Base-by-base conservation (phyloP, 352 stramenopile species). In the Phytophthora tentaculata region DNA sequence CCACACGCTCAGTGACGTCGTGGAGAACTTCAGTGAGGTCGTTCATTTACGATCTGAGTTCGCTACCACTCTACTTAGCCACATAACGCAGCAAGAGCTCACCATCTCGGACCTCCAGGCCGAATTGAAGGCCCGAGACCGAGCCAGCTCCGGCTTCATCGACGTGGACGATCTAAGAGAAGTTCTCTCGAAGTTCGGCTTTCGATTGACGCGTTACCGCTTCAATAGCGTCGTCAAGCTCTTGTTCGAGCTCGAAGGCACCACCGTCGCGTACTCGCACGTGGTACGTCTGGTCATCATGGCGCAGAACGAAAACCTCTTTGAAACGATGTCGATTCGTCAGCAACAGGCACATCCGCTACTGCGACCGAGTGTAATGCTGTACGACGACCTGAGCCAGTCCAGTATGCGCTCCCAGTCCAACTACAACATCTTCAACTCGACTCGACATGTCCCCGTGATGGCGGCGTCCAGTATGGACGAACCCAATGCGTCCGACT, bases 221-320 rank as follows among this genome's bases (percentile, higher is more conserved):
- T 90, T 90, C 66, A 86, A 89, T 61, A 82, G 67, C 20, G 79
- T 91, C 52, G 77, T 83, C 5, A 80, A 83, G 70, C 56, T 91
- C 32, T 49, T 91, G 13, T 89, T 89, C 28, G 32, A 69, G 17
- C 56, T 89, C 0, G 37, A 75, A 26, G 75, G 63, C 19, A 77
- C 67, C 28, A 67, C 48, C 0, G 66, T 89, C 32, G 61, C 79
- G 61, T 84, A 83, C 53, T 41, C 41, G 9, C 77, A 89, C 41
- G 79, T 91, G 20, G 39, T 78, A 6, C 61, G 70, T 14, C 61
- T 90, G 43, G 67, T 88, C 14, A 29, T 47, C 1, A 68, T 85
- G 45, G 76, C 60, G 6, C 64, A 73, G 58, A 70, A 54, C n/a
- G 59, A 73, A 5, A 65, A 56, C 13, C 20, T 71, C 0, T 50